Conservation (phyloP, 768 basidiomycete species). For the Ramaria sp. region DNA sequence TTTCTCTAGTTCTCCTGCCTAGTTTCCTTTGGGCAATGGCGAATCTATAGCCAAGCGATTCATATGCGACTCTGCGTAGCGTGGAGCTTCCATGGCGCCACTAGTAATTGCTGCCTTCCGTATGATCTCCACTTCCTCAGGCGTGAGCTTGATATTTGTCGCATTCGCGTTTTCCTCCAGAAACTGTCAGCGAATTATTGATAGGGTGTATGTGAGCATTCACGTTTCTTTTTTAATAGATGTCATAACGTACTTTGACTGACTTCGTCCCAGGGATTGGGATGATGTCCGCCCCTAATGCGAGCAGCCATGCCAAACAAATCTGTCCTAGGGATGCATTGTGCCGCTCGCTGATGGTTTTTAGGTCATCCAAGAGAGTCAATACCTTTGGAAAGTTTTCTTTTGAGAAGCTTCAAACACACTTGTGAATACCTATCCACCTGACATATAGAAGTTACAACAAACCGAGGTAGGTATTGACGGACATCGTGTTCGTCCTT, state of each 20-base stretch:
- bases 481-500: conserved; percentile 20
- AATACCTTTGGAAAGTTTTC: conserved; percentile 22
- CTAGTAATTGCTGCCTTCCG: conserved; percentile 15
- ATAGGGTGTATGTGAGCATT: neutral
- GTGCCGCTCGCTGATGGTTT: conserved; percentile 26
- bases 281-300: conserved; percentile 36
- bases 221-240: neutral
- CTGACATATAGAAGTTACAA: conserved; percentile 9
- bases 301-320: conserved; percentile 37
- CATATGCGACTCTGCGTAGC: too few relatives aligned
- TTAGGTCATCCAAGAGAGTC: conserved; percentile 25
- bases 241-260: conserved; percentile 12
- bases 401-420: neutral
- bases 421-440: neutral
- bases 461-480: neutral
- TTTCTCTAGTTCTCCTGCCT: neutral
- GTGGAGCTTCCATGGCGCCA: too few relatives aligned
- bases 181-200: conserved; percentile 17
- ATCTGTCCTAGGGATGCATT: conserved; percentile 35
- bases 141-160: conserved; percentile 21
- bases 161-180: conserved; percentile 36
- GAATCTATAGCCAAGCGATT: too few relatives aligned
- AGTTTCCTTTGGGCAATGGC: neutral
- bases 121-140: conserved; percentile 28
- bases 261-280: conserved; percentile 38